These are phyloP conservation scores for Chlorella vulgaris DNA, from an alignment of 139 green algal genomes.

Conservation along the genomic window DNA sequence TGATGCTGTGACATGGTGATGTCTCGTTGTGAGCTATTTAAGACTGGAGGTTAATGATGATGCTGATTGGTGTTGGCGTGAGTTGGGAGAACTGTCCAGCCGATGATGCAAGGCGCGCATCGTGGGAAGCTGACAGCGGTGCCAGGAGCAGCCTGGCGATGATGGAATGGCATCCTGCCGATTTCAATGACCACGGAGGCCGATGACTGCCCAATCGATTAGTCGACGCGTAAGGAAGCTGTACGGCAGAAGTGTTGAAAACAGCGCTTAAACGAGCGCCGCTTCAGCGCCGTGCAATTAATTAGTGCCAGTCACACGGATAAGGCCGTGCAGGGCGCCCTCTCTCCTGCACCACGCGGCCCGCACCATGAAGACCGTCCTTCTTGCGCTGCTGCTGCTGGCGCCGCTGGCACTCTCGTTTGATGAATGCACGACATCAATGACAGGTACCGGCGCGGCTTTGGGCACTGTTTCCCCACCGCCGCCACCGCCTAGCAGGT, in stretches of 20 bases:
- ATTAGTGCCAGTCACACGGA: too few relatives aligned
- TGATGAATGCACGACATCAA: neutral
- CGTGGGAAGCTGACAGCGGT: too few relatives aligned
- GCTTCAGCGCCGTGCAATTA: neutral
- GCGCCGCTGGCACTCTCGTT: neutral
- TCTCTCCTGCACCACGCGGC: neutral
- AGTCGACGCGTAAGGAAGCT: neutral
- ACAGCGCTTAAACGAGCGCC: neutral
- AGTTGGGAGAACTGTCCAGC: too few relatives aligned
- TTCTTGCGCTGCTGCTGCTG: neutral
- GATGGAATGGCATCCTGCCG: too few relatives aligned
- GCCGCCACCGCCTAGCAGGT: neutral
- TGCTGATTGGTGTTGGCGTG: too few relatives aligned
- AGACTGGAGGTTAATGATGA: neutral
- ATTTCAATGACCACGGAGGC: too few relatives aligned
- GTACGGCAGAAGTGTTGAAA: neutral
- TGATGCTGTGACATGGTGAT: neutral
- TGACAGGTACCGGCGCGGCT: neutral
- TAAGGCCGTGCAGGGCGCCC: too few relatives aligned
- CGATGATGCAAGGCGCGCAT: too few relatives aligned
- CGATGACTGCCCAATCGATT: neutral
- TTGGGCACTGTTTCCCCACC: too few relatives aligned
- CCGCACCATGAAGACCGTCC: neutral
- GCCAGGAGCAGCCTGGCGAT: too few relatives aligned
- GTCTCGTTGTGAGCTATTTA: neutral